Evolutionary conservation across 768 basidiomycete genomes (phyloP).

Genomic region (Lactarius indigo): DNA sequence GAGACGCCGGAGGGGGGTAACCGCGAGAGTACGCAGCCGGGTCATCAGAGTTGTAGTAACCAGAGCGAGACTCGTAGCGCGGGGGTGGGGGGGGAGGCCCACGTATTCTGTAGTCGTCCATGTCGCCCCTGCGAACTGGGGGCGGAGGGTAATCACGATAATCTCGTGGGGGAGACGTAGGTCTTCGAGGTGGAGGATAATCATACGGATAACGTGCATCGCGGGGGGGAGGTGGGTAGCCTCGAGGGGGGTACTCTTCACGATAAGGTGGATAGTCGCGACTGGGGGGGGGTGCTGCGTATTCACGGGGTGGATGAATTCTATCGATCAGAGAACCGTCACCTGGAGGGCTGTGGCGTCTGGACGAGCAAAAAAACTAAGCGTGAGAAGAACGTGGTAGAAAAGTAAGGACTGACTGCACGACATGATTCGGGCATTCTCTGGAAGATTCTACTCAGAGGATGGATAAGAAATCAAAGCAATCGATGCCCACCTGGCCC

Average conservation of each 20-base stretch:
- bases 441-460: slow-evolving; percentile 36
- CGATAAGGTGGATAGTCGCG: slow-evolving; percentile 44
- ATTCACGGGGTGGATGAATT: slow-evolving; percentile 51
- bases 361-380: slow-evolving; percentile 38
- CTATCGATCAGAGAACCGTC: slow-evolving; percentile 58
- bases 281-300: slow-evolving; percentile 40
- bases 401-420: slow-evolving; percentile 42
- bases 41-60: slow-evolving; percentile 43
- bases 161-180: slow-evolving; percentile 60
- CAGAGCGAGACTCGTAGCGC: slow-evolving; percentile 50
- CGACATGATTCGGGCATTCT: slow-evolving; percentile 63
- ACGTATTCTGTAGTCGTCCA: slow-evolving; percentile 65
- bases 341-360: slow-evolving; percentile 35
- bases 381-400: slow-evolving; percentile 23
- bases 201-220: slow-evolving; percentile 63
- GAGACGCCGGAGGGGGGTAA: slow-evolving; percentile 47
- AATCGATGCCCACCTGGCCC: slow-evolving; percentile 67
- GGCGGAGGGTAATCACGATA: slow-evolving; percentile 60
- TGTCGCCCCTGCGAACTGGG: slow-evolving; percentile 51
- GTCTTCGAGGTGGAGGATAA: slow-evolving; percentile 48
- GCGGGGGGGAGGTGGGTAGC: slow-evolving; percentile 40
- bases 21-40: slow-evolving; percentile 49
- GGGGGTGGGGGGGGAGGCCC: slow-evolving; percentile 52
- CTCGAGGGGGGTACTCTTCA: slow-evolving; percentile 51
- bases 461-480: slow-evolving; percentile 3